These are phyloP conservation scores for Porphyrellus cyaneotinctus DNA, from an alignment of 768 basidiomycete species.

Conservation along the genomic window DNA sequence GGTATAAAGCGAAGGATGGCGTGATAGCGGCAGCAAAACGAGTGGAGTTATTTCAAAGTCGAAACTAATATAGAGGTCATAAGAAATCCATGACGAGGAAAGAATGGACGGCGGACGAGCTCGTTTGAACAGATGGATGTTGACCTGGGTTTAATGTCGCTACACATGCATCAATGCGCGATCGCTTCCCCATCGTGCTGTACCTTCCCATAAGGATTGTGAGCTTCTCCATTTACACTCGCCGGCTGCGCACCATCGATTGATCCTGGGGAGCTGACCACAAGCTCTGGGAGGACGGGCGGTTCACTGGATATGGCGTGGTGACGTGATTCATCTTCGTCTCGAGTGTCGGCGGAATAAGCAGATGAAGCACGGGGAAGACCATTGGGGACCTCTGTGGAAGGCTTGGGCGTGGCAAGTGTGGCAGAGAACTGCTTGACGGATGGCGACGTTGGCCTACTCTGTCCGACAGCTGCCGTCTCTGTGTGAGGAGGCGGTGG, in stretches of 20 bases:
- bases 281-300: slow-evolving; percentile 32
- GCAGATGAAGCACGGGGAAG: slow-evolving; percentile 27
- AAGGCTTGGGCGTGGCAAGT: slow-evolving; percentile 28
- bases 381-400: slow-evolving; percentile 19
- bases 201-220: slow-evolving; percentile 14
- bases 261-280: slow-evolving; percentile 33
- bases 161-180: slow-evolving; percentile 13
- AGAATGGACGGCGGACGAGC: background rate
- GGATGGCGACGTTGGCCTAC: slow-evolving; percentile 20
- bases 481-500: slow-evolving; percentile 32
- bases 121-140: background rate
- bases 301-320: slow-evolving; percentile 26
- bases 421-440: slow-evolving; percentile 23
- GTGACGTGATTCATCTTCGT: slow-evolving; percentile 22
- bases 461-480: slow-evolving; percentile 9
- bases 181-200: slow-evolving; percentile 22
- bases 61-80: slow-evolving; percentile 3
- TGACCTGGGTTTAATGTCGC: background rate
- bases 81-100: background rate
- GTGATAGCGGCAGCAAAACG: slow-evolving; percentile 10
- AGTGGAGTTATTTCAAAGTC: slow-evolving; percentile 7
- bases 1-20: slow-evolving; percentile 8
- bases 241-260: slow-evolving; percentile 26
- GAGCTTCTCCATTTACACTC: slow-evolving; percentile 13
- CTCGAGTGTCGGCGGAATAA: slow-evolving; percentile 29